Base-by-base conservation (phyloP, 306 rosid species). In the Citrullus mucosospermus region DNA sequence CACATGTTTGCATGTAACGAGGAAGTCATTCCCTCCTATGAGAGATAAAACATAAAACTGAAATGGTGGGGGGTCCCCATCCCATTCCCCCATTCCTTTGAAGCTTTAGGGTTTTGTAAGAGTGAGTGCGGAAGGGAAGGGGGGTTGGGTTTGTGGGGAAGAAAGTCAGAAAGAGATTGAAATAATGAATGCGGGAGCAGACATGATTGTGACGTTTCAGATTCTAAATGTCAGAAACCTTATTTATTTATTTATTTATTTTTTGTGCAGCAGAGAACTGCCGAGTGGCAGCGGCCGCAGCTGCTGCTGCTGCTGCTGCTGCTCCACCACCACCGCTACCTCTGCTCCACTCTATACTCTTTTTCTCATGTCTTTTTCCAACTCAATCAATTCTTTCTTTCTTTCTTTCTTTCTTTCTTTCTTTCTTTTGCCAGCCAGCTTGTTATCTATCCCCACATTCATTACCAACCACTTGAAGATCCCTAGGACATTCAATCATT, bases 181-280 rank as follows among this genome's bases (percentile, higher is more conserved):
- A 86, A 88, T 86, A 86, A 74, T 80, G 89, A 80, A 85, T 83
- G 54, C 82, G 85, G 22, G 53, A 80, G 82, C 88, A 84, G 91
- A 83, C 88, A 66, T 90, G 91, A 90, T 78, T 80, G 91, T 89
- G 99, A 95, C 98, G 88, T 95, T 87, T 95, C 99, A 90, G 93
- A 95, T 92, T 95, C 99, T 92, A 50, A 86, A 78, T 79, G 97
- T 91, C 96, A 95, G 91, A 82, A 72, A 72, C 36, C 8, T 34
- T 48, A 4, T 48, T 48, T 48, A 1, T 48, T 48, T 9, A 6
- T 41, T 41, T 41, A 5, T 6, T 6, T 6, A 8, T 41, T 1
- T 57, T 34, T 4, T 55, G 81, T 41, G 70, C 11, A 25, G 8
- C 63, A 61, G 55, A 75, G 28, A 15, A 3, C 51, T 44, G 73